Evolutionary conservation across 306 rosid species (phyloP).

Genomic region (Arachis stenosperma): DNA sequence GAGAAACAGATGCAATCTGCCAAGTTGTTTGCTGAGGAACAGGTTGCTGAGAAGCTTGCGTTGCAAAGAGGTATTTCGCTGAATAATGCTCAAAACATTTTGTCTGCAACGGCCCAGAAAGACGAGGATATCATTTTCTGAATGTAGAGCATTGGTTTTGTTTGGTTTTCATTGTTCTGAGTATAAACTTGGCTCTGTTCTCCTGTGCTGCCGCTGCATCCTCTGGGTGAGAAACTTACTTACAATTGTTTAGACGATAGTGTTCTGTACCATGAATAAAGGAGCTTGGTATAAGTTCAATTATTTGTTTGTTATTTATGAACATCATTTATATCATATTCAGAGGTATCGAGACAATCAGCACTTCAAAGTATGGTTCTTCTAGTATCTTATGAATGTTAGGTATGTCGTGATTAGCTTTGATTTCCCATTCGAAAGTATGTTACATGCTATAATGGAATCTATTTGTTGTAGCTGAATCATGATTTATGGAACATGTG

Average conservation of each 20-base stretch:
- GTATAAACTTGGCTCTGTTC: conserved; percentile 27
- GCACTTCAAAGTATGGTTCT: conserved; percentile 35
- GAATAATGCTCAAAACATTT: conserved; percentile 59
- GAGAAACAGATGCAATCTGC: conserved; percentile 67
- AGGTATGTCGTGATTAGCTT: conserved; percentile 36
- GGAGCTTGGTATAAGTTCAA: conserved; percentile 30
- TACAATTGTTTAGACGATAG: conserved; percentile 38
- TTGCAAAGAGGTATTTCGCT: conserved; percentile 62
- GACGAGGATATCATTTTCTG: conserved; percentile 87
- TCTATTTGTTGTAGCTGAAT: conserved; percentile 21
- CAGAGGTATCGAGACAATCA: conserved; percentile 37
- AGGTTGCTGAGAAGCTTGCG: conserved; percentile 56
- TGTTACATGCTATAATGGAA: conserved; percentile 22
- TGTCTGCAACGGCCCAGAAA: conserved; percentile 58
- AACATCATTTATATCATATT: conserved; percentile 34
- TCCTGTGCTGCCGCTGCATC: conserved; percentile 18
- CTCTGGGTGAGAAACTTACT: conserved; percentile 27
- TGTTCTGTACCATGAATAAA: conserved; percentile 48
- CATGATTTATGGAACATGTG: conserved; percentile 8
- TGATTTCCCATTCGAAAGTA: conserved; percentile 18
- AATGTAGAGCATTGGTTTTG: conserved; percentile 35
- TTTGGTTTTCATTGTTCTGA: conserved; percentile 29
- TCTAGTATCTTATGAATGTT: conserved; percentile 11
- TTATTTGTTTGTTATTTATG: conserved; percentile 38
- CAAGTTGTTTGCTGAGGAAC: conserved; percentile 57